Base-by-base conservation (phyloP, 2,329 filamentous ascomycete species). In the Trichoderma brevicompactum region DNA sequence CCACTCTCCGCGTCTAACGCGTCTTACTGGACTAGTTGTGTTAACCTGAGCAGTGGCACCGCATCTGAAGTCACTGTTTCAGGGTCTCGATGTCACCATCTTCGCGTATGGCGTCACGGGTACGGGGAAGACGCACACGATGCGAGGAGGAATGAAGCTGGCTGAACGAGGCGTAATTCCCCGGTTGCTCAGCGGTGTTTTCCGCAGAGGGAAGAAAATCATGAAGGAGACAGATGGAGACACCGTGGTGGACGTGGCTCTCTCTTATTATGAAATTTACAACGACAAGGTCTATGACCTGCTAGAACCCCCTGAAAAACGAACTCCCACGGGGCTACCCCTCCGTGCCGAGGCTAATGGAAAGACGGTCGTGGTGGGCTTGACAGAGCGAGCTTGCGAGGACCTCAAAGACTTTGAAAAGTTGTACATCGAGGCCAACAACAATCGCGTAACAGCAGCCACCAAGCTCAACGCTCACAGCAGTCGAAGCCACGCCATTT, bases 221-320 rank as follows among this genome's bases (percentile, higher is more conserved):
- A 85, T 87, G 69, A 95, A 94, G 77, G 93, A 96, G 72, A 85
- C 88, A 2, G 82, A 83, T 5, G 91, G 89, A 10, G 81, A 87
- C 59, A 94, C 89, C 0, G 83, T 81, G 2, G 91, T 96, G 23
- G 81, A 87, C 8, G 92, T 97, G 15, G 83, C 87, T 12, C 84
- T 97, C 73, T 94, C 92, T 34, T 97, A 97, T 79, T 97, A 96
- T 79, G 94, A 97, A 76, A 97, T 97, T 70, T 97, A 97, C 79
- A 97, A 96, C 76, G 94, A 97, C 80, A 94, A 94, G 75, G 93
- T 97, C 19, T 97, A 89, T 73, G 94, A 97, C 75, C 81, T 97
- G 38, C 92, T 97, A 70, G 92, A 97, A 75, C 83, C 92, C 0
- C 90, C 89, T 0, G 94, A 97, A 76, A 96, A 93, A 80, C 90